Conservation (phyloP, 1,284 basidiomycete genomes). For the Stereum hirsutum region DNA sequence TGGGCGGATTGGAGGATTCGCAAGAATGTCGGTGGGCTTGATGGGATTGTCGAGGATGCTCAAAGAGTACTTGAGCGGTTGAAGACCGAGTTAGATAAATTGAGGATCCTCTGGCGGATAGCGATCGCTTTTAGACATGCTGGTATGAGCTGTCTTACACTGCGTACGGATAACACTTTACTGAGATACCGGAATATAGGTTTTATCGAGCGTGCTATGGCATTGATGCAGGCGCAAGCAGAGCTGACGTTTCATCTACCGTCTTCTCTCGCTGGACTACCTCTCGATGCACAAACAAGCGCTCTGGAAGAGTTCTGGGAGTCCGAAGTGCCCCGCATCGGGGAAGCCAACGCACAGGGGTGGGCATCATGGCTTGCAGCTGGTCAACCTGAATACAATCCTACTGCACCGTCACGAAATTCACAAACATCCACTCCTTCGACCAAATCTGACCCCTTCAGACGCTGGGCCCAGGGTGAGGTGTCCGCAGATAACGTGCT, state of each 20-base stretch:
- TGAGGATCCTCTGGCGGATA: constrained; percentile 65
- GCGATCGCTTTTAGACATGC: constrained; percentile 65
- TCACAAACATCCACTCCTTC: constrained; percentile 11
- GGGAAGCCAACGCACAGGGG: constrained; percentile 50
- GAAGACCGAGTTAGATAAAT: constrained; percentile 41
- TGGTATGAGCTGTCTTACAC: constrained; percentile 42
- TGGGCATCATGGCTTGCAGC: constrained; percentile 52
- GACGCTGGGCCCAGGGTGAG: constrained; percentile 64
- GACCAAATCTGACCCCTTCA: constrained; percentile 47
- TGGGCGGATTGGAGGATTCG: constrained; percentile 71
- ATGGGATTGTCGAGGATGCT: constrained; percentile 43
- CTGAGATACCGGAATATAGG: constrained; percentile 14
- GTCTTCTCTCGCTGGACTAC: constrained; percentile 24
- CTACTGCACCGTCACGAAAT: constrained; percentile 7
- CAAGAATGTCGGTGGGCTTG: constrained; percentile 31
- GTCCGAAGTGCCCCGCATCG: constrained; percentile 53
- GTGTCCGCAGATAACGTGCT: constrained; percentile 31
- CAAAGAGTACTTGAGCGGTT: constrained; percentile 28
- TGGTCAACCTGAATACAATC: constrained; percentile 22
- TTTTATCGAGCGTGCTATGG: constrained; percentile 51
- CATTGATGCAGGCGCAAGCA: constrained; percentile 69
- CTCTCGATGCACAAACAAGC: constrained; percentile 40
- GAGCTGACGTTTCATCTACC: constrained; percentile 60
- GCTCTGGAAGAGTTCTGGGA: constrained; percentile 73
- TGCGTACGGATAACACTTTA: neutral